These are phyloP conservation scores for Phytophthora nicotianae DNA, from an alignment of 352 stramenopile genomes.

Conservation along the genomic window DNA sequence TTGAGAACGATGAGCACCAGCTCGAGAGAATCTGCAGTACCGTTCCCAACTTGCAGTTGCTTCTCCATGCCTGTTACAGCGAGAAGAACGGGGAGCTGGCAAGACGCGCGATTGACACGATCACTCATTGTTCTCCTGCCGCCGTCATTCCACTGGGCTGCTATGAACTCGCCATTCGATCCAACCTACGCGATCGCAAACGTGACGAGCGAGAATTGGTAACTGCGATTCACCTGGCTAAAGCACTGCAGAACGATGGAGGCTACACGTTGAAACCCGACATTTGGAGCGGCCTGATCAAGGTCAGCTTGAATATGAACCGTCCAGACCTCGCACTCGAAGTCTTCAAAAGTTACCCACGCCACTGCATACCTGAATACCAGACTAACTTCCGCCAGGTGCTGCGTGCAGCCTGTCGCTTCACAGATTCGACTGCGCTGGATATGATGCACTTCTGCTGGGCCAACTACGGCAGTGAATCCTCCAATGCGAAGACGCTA, in stretches of 20 bases:
- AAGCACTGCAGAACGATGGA: constrained; percentile 34
- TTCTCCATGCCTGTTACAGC: constrained; percentile 36
- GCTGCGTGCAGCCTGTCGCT: constrained; percentile 40
- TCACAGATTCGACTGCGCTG: constrained; percentile 36
- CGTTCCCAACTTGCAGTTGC: constrained; percentile 31
- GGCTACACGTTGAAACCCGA: constrained; percentile 50
- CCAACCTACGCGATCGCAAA: constrained; percentile 38
- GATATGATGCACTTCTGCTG: constrained; percentile 52
- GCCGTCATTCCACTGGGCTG: constrained; percentile 37
- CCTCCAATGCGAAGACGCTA: constrained; percentile 20
- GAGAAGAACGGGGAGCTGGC: constrained; percentile 43
- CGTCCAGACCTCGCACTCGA: constrained; percentile 40
- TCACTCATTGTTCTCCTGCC: constrained; percentile 26
- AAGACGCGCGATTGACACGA: constrained; percentile 37
- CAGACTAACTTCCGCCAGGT: constrained; percentile 48
- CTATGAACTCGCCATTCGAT: constrained; percentile 45
- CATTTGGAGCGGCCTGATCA: constrained; percentile 55
- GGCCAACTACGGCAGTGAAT: constrained; percentile 20
- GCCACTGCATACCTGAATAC: constrained; percentile 42
- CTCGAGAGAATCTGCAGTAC: constrained; percentile 34
- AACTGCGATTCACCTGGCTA: constrained; percentile 45
- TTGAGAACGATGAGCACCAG: constrained; percentile 29
- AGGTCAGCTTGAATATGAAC: constrained; percentile 45
- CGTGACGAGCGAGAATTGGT: constrained; percentile 33
- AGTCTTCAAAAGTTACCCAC: constrained; percentile 49